Percentiles rank a stretch among this genome's conserved stretches.
phyloP scores from a whole-genome alignment of 2,329 filamentous ascomycete species.

The Bipolaris cookei region DNA sequence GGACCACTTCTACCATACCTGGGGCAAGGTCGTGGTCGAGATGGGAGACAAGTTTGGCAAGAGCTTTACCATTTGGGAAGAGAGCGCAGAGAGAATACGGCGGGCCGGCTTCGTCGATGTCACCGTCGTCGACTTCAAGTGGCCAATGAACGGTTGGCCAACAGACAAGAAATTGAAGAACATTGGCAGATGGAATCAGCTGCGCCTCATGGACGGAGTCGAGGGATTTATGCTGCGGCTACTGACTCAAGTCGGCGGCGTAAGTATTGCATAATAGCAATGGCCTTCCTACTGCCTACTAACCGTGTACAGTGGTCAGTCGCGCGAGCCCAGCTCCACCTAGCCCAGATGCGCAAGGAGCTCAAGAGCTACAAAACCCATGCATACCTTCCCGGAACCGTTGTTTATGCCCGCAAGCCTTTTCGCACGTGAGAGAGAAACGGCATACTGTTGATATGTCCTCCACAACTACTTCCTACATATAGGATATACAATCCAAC shows the following conservation, averaged over 20 bases:
- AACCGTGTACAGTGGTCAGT: slow-evolving; percentile 36
- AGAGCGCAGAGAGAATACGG: slow-evolving; percentile 42
- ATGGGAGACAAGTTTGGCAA: slow-evolving; percentile 50
- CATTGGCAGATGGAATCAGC: slow-evolving; percentile 48
- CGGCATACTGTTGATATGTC: neutral
- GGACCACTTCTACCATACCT: slow-evolving; percentile 47
- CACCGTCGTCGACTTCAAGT: slow-evolving; percentile 39
- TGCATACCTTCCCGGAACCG: slow-evolving; percentile 46
- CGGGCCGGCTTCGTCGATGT: slow-evolving; percentile 47
- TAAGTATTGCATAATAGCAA: slow-evolving; percentile 19
- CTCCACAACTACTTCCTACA: neutral
- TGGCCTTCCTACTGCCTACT: neutral
- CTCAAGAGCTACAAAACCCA: slow-evolving; percentile 44
- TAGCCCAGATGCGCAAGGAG: slow-evolving; percentile 47
- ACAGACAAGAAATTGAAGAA: slow-evolving; percentile 42
- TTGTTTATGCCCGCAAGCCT: slow-evolving; percentile 48
- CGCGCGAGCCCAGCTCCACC: slow-evolving; percentile 44
- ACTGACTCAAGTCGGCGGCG: slow-evolving; percentile 45
- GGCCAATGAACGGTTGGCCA: slow-evolving; percentile 48
- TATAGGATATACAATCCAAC: neutral
- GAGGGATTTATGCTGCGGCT: slow-evolving; percentile 49
- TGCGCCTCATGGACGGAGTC: slow-evolving; percentile 46
- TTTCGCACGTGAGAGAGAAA: slow-evolving; percentile 15
- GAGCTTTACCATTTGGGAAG: slow-evolving; percentile 45
- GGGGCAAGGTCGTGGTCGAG: slow-evolving; percentile 44